Evolutionary conservation across 345 rosid genomes (phyloP), one percentile per base, ranked within the genome.

Genomic region (Corchorus olitorius): DNA sequence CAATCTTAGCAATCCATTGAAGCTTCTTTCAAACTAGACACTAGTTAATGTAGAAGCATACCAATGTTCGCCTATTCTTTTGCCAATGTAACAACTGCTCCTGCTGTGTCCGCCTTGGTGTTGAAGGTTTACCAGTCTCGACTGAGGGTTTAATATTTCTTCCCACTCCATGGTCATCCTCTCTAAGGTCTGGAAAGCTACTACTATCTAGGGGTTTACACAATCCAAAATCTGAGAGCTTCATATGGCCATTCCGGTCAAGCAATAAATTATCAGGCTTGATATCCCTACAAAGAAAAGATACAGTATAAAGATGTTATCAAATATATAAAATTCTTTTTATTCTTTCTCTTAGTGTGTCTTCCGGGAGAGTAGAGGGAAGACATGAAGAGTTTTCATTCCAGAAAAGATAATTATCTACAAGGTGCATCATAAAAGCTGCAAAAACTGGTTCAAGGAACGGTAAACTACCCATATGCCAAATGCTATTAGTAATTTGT

Each of bases 61-160:
- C 93, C 79, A 89, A 83, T 82, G 85, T 84, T 76, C 91, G 81
- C 81, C 93, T 81, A 76, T 88, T 89, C 83, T 88, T 88, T 85
- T 89, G 91, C 93, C 93, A 89, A 69, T 89, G 90, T 79, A 83
- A 86, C 70, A 85, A 83, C 78, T 89, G 93, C 73, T 89, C 93
- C 74, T 88, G 91, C 75, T 89, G 93, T 62, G 93, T 82, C 48
- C 91, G 82, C 78, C 63, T 89, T 78, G 91, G 91, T 34, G 83
- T 83, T 77, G 86, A 77, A 68, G 91, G 91, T 64, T 83, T 84
- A 65, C 84, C 87, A 79, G 83, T 63, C 84, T 85, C 89, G 70
- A 81, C 80, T 70, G 86, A 78, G 72, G 88, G 82, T 70, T 78
- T 88, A 54, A 81, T 67, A 62, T 72, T 84, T 72, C 63, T 85